Base-by-base conservation (phyloP, 306 rosid species). In the Astragalus glycyphyllos region DNA sequence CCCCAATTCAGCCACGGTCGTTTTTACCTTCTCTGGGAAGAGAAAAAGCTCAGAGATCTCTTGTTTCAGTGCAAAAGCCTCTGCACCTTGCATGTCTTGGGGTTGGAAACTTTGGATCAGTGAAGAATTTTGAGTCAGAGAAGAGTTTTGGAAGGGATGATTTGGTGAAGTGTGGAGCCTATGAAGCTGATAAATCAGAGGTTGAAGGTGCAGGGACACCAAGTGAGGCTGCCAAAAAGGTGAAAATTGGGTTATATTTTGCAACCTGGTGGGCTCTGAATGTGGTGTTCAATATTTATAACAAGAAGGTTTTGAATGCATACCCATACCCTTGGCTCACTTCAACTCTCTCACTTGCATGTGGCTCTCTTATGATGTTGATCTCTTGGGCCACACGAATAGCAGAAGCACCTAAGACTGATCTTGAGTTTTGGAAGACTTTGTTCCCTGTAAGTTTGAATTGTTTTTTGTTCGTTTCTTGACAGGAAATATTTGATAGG, bases 191-290 rank as follows among this genome's bases (percentile, higher is more conserved):
- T 26, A 81, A 75, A 73, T 89, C 97, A 45, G 73, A 90, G 74
- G 64, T 87, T 72, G 90, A 83, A 45, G 35, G 54, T 8, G 53
- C 61, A 12, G 83, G 35, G 11, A 29, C 75, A 1, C 76, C 58
- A 31, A 51, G 88, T 11, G 98, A 84, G 83, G 86, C 97, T 44
- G 91, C 84, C 9, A 85, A 83, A 83, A 94, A 86, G 84, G 62
- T 90, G 82, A 94, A 90, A 79, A 94, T 94, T 72, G 98, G 97
- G 26, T 38, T 88, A 11, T 94, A 94, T 40, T 94, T 94, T 58
- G 98, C 98, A 34, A 85, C 90, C 16, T 94, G 97, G 98, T 94
- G 98, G 97, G 90, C 90, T 71, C 70, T 94, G 86, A 94, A 94
- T 63, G 98, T 94, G 61, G 98, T 94, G 7, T 94, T 94, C 81